These are phyloP conservation scores for Daldinia grandis DNA, from an alignment of 495 filamentous ascomycete species.

Conservation along the genomic window DNA sequence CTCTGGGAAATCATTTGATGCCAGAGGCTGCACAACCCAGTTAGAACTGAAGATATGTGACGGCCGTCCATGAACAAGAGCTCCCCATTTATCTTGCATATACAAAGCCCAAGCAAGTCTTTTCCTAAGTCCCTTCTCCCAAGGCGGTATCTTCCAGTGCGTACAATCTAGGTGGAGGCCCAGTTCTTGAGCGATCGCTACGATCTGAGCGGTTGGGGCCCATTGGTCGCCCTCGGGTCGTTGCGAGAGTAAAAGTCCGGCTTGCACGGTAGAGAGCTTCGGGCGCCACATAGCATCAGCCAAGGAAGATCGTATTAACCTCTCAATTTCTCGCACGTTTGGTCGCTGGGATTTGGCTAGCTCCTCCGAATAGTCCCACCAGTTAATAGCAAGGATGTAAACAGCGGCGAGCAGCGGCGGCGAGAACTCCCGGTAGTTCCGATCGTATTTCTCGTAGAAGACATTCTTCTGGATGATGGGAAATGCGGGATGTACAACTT, in stretches of 20 bases:
- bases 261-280: constrained; percentile 93
- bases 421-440: constrained; percentile 78
- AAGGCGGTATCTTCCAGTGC: constrained; percentile 85
- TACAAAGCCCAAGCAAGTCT: constrained; percentile 90
- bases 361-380: constrained; percentile 78
- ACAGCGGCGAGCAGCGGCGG: constrained; percentile 87
- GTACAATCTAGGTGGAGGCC: constrained; percentile 88
- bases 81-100: constrained; percentile 94
- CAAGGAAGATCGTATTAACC: constrained; percentile 75
- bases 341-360: constrained; percentile 72
- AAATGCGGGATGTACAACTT: constrained; percentile 86
- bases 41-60: constrained; percentile 83
- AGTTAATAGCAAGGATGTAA: constrained; percentile 90
- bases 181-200: constrained; percentile 81
- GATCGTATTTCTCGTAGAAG: constrained; percentile 84
- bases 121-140: constrained; percentile 85
- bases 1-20: constrained; percentile 76
- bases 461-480: constrained; percentile 88
- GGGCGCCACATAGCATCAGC: constrained; percentile 81
- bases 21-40: constrained; percentile 80
- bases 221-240: constrained; percentile 86
- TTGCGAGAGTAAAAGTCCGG: constrained; percentile 87
- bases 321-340: constrained; percentile 78
- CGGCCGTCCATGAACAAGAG: constrained; percentile 84
- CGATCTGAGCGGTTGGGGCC: constrained; percentile 84